phyloP scores from a whole-genome alignment of 257 asterid genomes.

The Perilla frutescens region DNA sequence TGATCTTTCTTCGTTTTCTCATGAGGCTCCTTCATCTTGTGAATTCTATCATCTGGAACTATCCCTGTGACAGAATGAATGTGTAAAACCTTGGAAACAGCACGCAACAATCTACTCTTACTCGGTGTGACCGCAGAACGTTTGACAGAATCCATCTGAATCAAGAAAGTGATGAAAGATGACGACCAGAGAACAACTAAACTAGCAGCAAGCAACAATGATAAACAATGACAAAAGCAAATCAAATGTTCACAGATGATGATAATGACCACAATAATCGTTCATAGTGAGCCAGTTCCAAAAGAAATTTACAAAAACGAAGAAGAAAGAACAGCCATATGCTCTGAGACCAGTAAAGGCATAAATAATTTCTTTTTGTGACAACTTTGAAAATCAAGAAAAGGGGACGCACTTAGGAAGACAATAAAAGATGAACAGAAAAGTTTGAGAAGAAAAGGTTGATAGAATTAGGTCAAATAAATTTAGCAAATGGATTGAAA shows the following conservation, averaged over 20 bases:
- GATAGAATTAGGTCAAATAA: constrained; percentile 22
- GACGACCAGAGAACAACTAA: constrained; percentile 2
- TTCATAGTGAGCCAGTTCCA: neutral
- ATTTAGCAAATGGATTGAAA: constrained; percentile 7
- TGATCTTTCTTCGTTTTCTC: constrained; percentile 42
- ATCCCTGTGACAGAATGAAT: constrained; percentile 47
- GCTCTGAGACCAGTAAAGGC: constrained; percentile 44
- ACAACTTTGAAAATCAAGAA: constrained; percentile 23
- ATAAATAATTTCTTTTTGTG: constrained; percentile 39
- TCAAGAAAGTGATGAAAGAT: constrained; percentile 32
- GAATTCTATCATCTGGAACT: constrained; percentile 40
- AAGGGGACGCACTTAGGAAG: constrained; percentile 36
- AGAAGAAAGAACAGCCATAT: constrained; percentile 40
- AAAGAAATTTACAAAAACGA: neutral
- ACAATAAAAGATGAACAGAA: constrained; percentile 34
- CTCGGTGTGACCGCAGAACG: constrained; percentile 51
- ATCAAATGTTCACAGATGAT: constrained; percentile 36
- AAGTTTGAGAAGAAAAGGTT: constrained; percentile 29
- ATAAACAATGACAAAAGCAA: constrained; percentile 26
- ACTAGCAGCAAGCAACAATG: constrained; percentile 9
- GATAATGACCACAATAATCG: too few species aligned
- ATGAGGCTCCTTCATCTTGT: constrained; percentile 34
- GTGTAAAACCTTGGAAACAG: constrained; percentile 64
- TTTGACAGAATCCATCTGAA: constrained; percentile 76
- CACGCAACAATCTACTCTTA: constrained; percentile 60